phyloP scores from a whole-genome alignment of 2,329 filamentous ascomycete genomes.

The Polychaeton citri region DNA sequence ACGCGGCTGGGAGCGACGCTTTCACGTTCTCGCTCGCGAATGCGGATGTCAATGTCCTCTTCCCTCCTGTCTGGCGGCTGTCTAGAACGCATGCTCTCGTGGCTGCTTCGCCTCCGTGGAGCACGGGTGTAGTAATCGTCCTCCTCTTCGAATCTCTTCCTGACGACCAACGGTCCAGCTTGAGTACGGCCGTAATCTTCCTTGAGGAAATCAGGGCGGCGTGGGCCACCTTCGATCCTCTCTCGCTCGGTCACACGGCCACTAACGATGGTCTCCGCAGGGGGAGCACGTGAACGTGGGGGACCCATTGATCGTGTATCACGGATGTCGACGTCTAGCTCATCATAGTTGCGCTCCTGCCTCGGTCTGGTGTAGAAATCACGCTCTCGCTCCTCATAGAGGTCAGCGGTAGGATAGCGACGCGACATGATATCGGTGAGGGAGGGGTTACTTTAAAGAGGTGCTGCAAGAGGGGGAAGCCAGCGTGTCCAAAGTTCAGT shows the following conservation, averaged over 20 bases:
- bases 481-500: too few species aligned
- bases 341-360: constrained; percentile 33
- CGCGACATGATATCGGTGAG: constrained; percentile 14
- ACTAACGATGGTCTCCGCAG: constrained; percentile 16
- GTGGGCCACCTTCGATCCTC: constrained; percentile 16
- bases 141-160: constrained; percentile 27
- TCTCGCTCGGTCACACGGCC: constrained; percentile 21
- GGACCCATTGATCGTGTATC: constrained; percentile 11
- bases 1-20: neutral
- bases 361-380: constrained; percentile 24
- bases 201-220: constrained; percentile 35
- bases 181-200: constrained; percentile 35
- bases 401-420: constrained; percentile 29
- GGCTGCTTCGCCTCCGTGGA: constrained; percentile 12
- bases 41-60: constrained; percentile 24
- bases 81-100: constrained; percentile 15
- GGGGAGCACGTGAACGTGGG: constrained; percentile 11
- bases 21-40: constrained; percentile 11
- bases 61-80: constrained; percentile 16
- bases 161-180: constrained; percentile 33
- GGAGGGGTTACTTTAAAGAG: too few species aligned
- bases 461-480: too few species aligned
- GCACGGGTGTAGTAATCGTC: constrained; percentile 19
- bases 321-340: constrained; percentile 35
- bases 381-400: constrained; percentile 35